phyloP scores from a whole-genome alignment of 1,139 yeast genomes.

The Diutina mesorugosa region DNA sequence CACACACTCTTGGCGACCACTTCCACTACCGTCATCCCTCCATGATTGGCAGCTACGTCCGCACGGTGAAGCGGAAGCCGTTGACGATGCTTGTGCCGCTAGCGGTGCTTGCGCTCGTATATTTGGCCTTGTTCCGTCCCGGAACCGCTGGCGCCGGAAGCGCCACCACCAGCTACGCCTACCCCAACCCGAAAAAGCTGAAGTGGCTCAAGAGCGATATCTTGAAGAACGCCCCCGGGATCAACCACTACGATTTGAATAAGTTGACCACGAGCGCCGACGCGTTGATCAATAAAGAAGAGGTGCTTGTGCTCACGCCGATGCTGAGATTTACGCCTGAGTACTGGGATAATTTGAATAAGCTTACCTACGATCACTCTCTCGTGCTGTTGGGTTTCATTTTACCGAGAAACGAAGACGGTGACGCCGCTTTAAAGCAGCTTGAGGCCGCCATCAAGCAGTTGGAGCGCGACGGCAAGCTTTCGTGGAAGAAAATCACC shows the following conservation, averaged over 20 bases:
- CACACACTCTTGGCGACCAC: background rate
- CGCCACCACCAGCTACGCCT: background rate
- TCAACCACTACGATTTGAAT: constrained; percentile 76
- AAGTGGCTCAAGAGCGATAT: constrained; percentile 10
- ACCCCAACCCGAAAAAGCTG: background rate
- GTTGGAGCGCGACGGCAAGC: constrained; percentile 32
- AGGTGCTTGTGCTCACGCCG: constrained; percentile 76
- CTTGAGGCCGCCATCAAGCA: constrained; percentile 62
- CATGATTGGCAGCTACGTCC: constrained; percentile 1
- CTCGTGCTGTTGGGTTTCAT: constrained; percentile 84
- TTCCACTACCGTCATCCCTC: background rate
- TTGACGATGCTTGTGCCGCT: background rate
- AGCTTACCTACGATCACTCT: constrained; percentile 70
- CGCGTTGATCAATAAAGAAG: constrained; percentile 65
- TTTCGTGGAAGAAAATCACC: constrained; percentile 66
- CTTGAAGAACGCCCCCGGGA: constrained; percentile 57
- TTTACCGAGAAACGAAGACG: constrained; percentile 68
- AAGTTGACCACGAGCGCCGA: constrained; percentile 54
- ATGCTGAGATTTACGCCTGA: constrained; percentile 73
- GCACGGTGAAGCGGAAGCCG: background rate
- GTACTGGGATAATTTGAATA: constrained; percentile 76
- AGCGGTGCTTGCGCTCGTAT: background rate
- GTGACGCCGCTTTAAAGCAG: constrained; percentile 60
- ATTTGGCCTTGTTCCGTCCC: background rate
- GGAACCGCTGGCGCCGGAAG: background rate